Base-by-base conservation (phyloP, 177 flowering plant species). In the Vitis hybrid region DNA sequence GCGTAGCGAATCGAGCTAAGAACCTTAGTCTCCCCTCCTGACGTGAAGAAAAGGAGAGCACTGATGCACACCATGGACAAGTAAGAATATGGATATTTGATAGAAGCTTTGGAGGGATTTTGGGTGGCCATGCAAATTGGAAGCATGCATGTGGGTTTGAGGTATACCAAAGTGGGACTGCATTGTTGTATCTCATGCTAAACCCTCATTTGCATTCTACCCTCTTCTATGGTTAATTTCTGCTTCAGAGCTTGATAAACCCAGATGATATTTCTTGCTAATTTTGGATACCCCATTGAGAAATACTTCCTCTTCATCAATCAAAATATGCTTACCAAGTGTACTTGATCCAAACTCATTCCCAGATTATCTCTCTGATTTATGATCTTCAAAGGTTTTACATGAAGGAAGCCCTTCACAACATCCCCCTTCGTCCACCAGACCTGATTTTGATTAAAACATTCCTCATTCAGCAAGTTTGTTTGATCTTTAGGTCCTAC, bases 171-270 rank as follows among this genome's bases (percentile, higher is more conserved):
- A 24, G 28, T 24, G 28, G 28, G 28, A 24, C 28, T 24, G 28
- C 28, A 24, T 24, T 24, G 28, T 2, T 24, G 4, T 2, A 24
- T 24, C 28, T 24, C 28, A 24, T 24, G 4, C 28, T 24, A 62
- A 80, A 77, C 72, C 76, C 77, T 69, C 85, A 81, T 68, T 68
- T 81, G 55, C 83, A 79, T 73, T 83, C 87, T 77, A 86, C 55
- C 88, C 91, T 79, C 96, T 85, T 75, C 97, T 79, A 73, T 94
- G 92, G 57, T 94, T 97, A 63, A 94, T 73, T 77, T 94, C 98
- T 38, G 98, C 97, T 77, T 94, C 98, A 28, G 98, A 94, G 76
- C 83, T 74, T 33, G 94, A 94, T 54, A 81, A 67, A 13, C 94
- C 94, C 63, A 76, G 15, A 20, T 80, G 81, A 70, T 80, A 85